Evolutionary conservation across 169 alveolate species (phyloP), one percentile per base, ranked within the genome.

Genomic region (Plasmodium yoelii): DNA sequence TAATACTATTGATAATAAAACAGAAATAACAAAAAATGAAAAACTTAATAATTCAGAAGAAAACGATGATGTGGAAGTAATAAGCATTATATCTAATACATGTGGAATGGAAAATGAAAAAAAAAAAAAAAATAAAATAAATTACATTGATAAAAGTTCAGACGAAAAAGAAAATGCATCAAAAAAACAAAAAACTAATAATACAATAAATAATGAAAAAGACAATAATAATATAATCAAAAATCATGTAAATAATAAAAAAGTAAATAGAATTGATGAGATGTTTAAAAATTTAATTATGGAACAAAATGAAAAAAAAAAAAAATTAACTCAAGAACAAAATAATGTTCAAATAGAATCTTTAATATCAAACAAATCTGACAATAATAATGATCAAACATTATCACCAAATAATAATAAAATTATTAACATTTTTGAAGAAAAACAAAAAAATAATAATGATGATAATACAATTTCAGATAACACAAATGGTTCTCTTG

Each of bases 241-340:
- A 53, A 42, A 67, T 65, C 12, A 44, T 47, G 46, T 46, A 65
- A 22, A 59, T 3, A 53, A 61, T n/a, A 67, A 65, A 26, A 80
- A 60, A 34, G 71, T 80, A 19, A 80, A 80, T 51, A 53, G 82
- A 65, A 80, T 80, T 80, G 90, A 80, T 80, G 90, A 80, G 67
- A 80, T 80, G 15, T 80, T 80, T 80, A 80, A 80, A 80, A 80
- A 5, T 49, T 34, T 80, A 28, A 80, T 80, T 39, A 34, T 34
- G 42, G 84, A 80, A 46, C 39, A 80, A 55, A 80, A 49, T 65
- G 59, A 28, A 61, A 80, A 67, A 59, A 80, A 80, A 34, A 82
- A 80, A 19, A 7, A 12, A 18, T 1, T 28, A 7, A 5, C 22
- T 28, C 49, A 61, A 9, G 71, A 10, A 8, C 26, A 8, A 10